Conservation (phyloP, 23 red algal species). For the Agarophyton chilense region DNA sequence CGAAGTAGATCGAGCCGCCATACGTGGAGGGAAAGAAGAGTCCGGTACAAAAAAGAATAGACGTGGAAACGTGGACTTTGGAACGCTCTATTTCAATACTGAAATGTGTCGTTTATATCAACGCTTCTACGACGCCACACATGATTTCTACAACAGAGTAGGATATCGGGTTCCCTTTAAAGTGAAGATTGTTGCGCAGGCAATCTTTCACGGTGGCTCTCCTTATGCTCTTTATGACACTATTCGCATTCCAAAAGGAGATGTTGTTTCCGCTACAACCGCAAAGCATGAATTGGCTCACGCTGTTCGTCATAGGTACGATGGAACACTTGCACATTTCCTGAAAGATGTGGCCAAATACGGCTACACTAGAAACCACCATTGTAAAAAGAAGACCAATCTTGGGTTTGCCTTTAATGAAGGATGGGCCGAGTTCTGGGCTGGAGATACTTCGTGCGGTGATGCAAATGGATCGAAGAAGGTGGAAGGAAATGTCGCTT, state of each 20-base stretch:
- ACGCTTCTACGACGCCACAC: conserved; percentile 25
- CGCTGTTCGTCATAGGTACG: conserved; percentile 28
- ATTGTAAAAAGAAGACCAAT: conserved; percentile 9
- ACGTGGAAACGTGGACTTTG: conserved; percentile 17
- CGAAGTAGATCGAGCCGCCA: not conserved
- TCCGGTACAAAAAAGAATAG: not conserved
- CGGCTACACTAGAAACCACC: conserved; percentile 15
- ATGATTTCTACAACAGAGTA: conserved; percentile 16
- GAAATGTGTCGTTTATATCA: conserved; percentile 9
- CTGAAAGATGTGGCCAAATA: conserved; percentile 21
- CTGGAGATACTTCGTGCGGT: not conserved
- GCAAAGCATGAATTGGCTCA: conserved; percentile 33
- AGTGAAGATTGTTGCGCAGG: not conserved
- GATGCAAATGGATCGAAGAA: not conserved
- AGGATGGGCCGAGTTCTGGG: conserved; percentile 44
- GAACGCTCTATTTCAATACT: conserved; percentile 19
- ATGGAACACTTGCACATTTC: conserved; percentile 10
- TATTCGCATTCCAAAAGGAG: conserved; percentile 18
- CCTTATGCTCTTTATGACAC: conserved; percentile 16
- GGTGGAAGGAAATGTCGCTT: conserved; percentile 26
- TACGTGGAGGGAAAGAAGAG: conserved; percentile 28
- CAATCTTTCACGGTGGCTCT: conserved; percentile 8
- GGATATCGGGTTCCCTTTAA: conserved; percentile 21
- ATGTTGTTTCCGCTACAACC: not conserved
- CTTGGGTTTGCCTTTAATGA: conserved; percentile 35